A percentile compares a stretch with the other conserved stretches of the same genome.
Evolutionary conservation across 441 rosid genomes (phyloP).

Genomic region (Gossypium gossypioides): DNA sequence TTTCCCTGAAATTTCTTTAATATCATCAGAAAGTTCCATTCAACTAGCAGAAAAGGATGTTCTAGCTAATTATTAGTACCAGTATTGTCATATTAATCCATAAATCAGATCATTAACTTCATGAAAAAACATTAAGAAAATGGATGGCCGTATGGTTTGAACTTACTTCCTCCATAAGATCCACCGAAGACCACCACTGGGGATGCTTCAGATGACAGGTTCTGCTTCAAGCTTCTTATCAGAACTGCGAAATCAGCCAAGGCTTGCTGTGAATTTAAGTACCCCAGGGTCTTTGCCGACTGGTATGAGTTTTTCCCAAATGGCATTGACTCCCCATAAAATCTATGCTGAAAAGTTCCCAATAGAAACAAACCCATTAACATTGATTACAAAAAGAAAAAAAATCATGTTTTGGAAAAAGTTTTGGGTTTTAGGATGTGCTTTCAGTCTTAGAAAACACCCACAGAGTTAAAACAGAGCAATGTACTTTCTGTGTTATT

Average conservation of each 20-base stretch:
- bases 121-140: background rate
- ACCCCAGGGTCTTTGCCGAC: slow-evolving; percentile 51
- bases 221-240: slow-evolving; percentile 60
- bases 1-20: background rate
- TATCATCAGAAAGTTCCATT: background rate
- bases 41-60: background rate
- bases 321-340: slow-evolving; percentile 59
- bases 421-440: background rate
- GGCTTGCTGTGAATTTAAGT: slow-evolving; percentile 66
- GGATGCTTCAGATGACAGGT: slow-evolving; percentile 55
- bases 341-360: slow-evolving; percentile 46
- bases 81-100: background rate
- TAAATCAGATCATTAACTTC: background rate
- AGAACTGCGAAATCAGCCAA: slow-evolving; percentile 64
- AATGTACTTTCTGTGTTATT: background rate
- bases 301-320: slow-evolving; percentile 48
- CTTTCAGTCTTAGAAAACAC: background rate
- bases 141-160: background rate
- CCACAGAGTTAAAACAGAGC: background rate
- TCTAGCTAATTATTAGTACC: background rate
- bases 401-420: background rate
- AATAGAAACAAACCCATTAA: slow-evolving; percentile 9
- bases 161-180: slow-evolving; percentile 77
- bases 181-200: slow-evolving; percentile 81
- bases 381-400: background rate